Percentiles rank a stretch among this genome's conserved stretches.
phyloP scores from a whole-genome alignment of 1,284 basidiomycete genomes.

The Rhodotorula sp. region DNA sequence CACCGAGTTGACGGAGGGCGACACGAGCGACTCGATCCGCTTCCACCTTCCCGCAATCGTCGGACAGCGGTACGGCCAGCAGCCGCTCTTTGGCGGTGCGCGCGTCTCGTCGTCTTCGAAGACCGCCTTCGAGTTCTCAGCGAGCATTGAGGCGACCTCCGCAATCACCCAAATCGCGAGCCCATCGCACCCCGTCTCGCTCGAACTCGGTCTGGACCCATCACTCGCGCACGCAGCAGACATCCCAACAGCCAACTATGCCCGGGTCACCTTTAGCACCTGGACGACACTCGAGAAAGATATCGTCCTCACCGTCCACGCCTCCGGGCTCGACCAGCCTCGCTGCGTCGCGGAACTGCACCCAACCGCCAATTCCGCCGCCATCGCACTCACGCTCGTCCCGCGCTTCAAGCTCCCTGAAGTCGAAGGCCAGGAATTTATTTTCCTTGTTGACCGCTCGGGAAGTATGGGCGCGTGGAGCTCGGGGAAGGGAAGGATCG shows the following conservation, averaged over 20 bases:
- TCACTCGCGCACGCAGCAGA: conserved; percentile 30
- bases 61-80: conserved; percentile 18
- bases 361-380: conserved; percentile 11
- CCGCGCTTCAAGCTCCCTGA: conserved; percentile 28
- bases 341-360: conserved; percentile 38
- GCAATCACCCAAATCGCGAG: conserved; percentile 18
- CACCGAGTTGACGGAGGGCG: conserved; percentile 32
- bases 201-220: conserved; percentile 28
- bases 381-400: conserved; percentile 20
- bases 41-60: conserved; percentile 27
- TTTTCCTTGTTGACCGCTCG: conserved; percentile 44
- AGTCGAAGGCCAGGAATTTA: conserved; percentile 35
- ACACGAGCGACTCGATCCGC: conserved; percentile 23
- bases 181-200: conserved; percentile 25
- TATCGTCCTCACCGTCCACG: conserved; percentile 39
- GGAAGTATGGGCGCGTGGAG: conserved; percentile 38
- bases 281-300: conserved; percentile 25
- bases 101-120: background rate
- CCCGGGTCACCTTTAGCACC: conserved; percentile 19
- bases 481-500: conserved; percentile 14
- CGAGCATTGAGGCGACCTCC: conserved; percentile 8
- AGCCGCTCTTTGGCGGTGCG: background rate
- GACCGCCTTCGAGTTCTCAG: conserved; percentile 7
- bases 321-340: conserved; percentile 33
- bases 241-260: conserved; percentile 13